Evolutionary conservation across 768 basidiomycete genomes (phyloP), one percentile per base, ranked within the genome.

Genomic region (Tricholoma bakamatsutake): DNA sequence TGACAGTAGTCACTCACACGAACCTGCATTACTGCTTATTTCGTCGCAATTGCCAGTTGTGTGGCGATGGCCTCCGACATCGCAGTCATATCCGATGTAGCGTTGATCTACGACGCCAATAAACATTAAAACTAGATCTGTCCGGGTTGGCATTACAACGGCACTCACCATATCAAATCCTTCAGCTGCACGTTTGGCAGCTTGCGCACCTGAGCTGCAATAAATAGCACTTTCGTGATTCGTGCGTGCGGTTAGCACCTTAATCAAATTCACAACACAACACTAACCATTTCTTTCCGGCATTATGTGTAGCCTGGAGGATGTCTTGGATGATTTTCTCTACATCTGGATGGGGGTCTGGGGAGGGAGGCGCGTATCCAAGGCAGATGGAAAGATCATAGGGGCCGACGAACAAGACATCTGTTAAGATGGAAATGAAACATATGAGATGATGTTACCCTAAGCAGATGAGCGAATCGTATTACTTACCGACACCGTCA

Each of bases 381-480:
- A 85, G 71, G 1, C 79, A 75, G 50, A 85, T 73, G 1, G 87
- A 88, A 40, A 88, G 75, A 62, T 87, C 85, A 57, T 81, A 87
- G 3, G 85, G 85, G 3, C 85, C 85, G 52, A 87, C 80, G 67
- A 69, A 66, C 21, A 67, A 54, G 7, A 68, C 73, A 54, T 76
- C 75, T 76, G 42, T 1, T 0, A 10, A 24, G 27, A 56, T 17
- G 13, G 10, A 31, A 12, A 51, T 33, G 11, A 11, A 8, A 52
- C 35, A 8, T 5, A 12, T 7, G n/a, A n/a, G n/a, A n/a, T n/a
- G n/a, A n/a, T n/a, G n/a, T 13, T 37, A 37, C 12, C 12, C 17
- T 24, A 27, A 50, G 31, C 17, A 30, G 7, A 68, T 63, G 74
- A 73, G 48, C 35, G 73, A 45, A 72, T 5, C 3, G 17, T 35